phyloP scores from a whole-genome alignment of 2,329 filamentous ascomycete genomes.

The Paecilomyces variotii region DNA sequence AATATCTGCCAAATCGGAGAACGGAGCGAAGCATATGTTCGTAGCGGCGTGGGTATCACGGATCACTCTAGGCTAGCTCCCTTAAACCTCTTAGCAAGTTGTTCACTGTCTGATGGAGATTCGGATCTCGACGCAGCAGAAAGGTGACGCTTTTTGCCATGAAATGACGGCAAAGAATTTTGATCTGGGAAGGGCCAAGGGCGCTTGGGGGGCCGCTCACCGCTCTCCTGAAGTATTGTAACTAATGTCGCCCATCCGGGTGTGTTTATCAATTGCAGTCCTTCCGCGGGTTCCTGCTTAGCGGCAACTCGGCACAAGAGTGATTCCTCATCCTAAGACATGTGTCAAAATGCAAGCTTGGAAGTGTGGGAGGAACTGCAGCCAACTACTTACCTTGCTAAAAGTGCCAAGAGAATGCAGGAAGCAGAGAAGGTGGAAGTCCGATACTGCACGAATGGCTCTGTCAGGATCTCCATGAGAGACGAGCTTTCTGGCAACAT shows the following conservation, averaged over 20 bases:
- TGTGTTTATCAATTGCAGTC: conserved; percentile 74
- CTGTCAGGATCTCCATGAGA: conserved; percentile 54
- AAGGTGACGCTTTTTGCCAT: conserved; percentile 27
- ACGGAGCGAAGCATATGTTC: neutral
- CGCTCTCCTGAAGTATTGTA: conserved; percentile 89
- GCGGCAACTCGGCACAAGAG: conserved; percentile 80
- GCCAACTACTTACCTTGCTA: conserved; percentile 61
- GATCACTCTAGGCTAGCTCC: conserved; percentile 48
- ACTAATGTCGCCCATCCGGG: conserved; percentile 90
- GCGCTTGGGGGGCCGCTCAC: conserved; percentile 88
- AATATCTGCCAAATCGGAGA: neutral
- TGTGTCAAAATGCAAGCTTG: neutral
- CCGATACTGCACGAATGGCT: conserved; percentile 65
- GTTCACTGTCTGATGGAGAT: conserved; percentile 46
- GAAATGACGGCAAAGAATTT: conserved; percentile 22
- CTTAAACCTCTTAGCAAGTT: conserved; percentile 59
- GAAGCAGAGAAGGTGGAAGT: conserved; percentile 92
- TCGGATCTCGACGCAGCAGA: conserved; percentile 21
- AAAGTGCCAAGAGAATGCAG: conserved; percentile 73
- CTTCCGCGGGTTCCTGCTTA: conserved; percentile 70
- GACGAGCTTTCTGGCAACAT: conserved; percentile 61
- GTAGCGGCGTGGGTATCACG: conserved; percentile 1
- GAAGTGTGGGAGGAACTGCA: neutral
- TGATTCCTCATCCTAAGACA: conserved; percentile 70
- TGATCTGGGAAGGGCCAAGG: conserved; percentile 36